Evolutionary conservation across 1,139 yeast genomes (phyloP).

Genomic region (Zygoascus hellenicus): DNA sequence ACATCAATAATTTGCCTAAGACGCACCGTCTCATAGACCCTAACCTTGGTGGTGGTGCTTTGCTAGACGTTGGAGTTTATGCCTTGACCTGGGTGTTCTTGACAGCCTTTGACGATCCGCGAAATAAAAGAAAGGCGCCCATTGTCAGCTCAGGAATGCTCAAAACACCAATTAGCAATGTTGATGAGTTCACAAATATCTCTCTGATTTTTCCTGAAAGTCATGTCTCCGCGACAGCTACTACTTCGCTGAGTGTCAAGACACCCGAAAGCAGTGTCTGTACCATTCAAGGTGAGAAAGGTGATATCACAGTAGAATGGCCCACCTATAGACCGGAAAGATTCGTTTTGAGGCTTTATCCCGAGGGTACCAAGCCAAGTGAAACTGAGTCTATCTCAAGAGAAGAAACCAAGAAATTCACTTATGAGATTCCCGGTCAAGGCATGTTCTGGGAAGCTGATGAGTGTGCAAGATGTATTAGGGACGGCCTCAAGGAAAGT

Average conservation of each 20-base stretch:
- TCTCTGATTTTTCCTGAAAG: constrained; percentile 28
- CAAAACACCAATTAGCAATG: constrained; percentile 26
- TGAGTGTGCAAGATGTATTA: constrained; percentile 43
- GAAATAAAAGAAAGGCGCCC: constrained; percentile 24
- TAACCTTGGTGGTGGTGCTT: constrained; percentile 56
- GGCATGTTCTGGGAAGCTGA: constrained; percentile 53
- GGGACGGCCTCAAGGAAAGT: constrained; percentile 36
- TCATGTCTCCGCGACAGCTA: constrained; percentile 28
- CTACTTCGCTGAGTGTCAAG: constrained; percentile 26
- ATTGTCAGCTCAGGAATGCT: constrained; percentile 18
- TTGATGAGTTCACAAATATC: constrained; percentile 30
- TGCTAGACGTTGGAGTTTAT: constrained; percentile 57
- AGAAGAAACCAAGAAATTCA: constrained; percentile 5
- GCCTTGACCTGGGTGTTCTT: constrained; percentile 42
- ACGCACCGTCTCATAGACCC: constrained; percentile 27
- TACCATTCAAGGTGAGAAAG: constrained; percentile 32
- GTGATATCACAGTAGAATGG: constrained; percentile 29
- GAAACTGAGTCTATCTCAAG: constrained; percentile 9
- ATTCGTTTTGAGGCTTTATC: constrained; percentile 20
- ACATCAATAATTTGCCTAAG: constrained; percentile 23
- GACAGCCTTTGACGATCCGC: constrained; percentile 29
- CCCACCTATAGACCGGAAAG: constrained; percentile 29
- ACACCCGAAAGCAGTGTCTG: constrained; percentile 23
- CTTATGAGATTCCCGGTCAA: constrained; percentile 26
- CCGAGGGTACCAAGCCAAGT: constrained; percentile 11